A percentile compares a stretch with the other conserved stretches of the same genome.
These are phyloP conservation scores for Citrus maxima DNA, from an alignment of 345 rosid genomes.

Conservation along the genomic window DNA sequence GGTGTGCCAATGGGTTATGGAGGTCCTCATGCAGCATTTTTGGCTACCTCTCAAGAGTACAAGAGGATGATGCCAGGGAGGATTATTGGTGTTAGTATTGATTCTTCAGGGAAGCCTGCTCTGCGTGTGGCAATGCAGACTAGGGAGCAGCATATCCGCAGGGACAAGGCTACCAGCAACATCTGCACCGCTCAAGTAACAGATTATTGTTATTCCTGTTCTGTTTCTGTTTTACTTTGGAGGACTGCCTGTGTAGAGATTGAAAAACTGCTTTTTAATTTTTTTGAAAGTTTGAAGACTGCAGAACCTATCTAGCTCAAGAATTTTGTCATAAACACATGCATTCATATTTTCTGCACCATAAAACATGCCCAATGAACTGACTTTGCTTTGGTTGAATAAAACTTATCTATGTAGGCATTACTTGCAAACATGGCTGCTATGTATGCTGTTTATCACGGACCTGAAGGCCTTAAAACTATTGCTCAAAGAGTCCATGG, in stretches of 20 bases:
- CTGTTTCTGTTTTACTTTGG: not conserved
- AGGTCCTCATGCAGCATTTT: constrained; percentile 97
- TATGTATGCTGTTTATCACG: constrained; percentile 97
- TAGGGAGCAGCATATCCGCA: constrained; percentile 95
- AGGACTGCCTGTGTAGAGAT: not conserved
- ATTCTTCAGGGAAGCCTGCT: constrained; percentile 88
- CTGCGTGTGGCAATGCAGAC: constrained; percentile 99
- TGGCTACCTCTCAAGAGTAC: constrained; percentile 98
- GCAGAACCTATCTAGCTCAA: not conserved
- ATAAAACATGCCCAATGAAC: not conserved
- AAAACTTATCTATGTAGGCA: constrained; percentile 50
- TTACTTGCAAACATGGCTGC: constrained; percentile 99
- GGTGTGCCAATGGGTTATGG: constrained; percentile 99
- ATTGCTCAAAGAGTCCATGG: constrained; percentile 91
- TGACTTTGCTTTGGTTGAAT: constrained; percentile 17
- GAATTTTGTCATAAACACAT: not conserved
- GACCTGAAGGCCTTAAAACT: constrained; percentile 84
- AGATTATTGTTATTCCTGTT: constrained; percentile 9
- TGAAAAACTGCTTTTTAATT: not conserved
- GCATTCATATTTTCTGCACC: not conserved
- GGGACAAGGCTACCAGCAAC: constrained; percentile 99
- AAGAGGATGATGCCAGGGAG: constrained; percentile 99
- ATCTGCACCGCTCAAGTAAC: constrained; percentile 99
- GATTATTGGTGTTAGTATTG: constrained; percentile 93
- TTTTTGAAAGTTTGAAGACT: not conserved